Conservation (phyloP, 228 moss, liverwort and hornwort species). For the Sphagnum fallax region DNA sequence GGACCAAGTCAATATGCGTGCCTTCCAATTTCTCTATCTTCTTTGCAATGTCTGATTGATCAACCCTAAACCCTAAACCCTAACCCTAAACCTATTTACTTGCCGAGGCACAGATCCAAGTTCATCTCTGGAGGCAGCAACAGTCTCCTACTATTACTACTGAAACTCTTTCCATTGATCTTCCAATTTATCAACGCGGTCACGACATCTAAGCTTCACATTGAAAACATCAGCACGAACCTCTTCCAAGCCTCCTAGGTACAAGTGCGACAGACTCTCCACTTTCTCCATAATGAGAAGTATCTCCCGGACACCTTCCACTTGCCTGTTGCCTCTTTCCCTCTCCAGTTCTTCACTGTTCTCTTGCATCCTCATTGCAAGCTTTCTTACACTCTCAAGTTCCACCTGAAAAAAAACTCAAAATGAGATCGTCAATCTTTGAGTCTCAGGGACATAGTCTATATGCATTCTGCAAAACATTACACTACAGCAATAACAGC, state of each 20-base stretch:
- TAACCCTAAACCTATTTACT: too few relatives aligned
- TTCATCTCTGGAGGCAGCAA: conserved; percentile 1
- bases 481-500: too few relatives aligned
- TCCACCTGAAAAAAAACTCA: conserved; percentile 29
- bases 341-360: conserved; percentile 66
- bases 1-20: conserved; percentile 28
- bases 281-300: conserved; percentile 88
- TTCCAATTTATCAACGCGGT: conserved; percentile 81
- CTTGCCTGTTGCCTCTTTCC: conserved; percentile 47
- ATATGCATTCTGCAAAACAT: conserved; percentile 15
- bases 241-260: conserved; percentile 92
- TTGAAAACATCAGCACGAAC: conserved; percentile 73
- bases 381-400: conserved; percentile 45
- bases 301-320: conserved; percentile 70
- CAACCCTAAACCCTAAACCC: too few relatives aligned
- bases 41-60: conserved; percentile 2
- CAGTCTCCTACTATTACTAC: conserved; percentile 40
- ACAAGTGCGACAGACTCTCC: conserved; percentile 79
- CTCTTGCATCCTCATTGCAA: conserved; percentile 53
- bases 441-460: conserved; percentile 28
- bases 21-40: conserved; percentile 34
- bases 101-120: conserved; percentile 38
- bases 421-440: too few relatives aligned
- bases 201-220: conserved; percentile 76
- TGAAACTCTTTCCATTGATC: conserved; percentile 54